Evolutionary conservation across 495 filamentous ascomycete genomes (phyloP).

Genomic region (Aspergillus bertholletiae): DNA sequence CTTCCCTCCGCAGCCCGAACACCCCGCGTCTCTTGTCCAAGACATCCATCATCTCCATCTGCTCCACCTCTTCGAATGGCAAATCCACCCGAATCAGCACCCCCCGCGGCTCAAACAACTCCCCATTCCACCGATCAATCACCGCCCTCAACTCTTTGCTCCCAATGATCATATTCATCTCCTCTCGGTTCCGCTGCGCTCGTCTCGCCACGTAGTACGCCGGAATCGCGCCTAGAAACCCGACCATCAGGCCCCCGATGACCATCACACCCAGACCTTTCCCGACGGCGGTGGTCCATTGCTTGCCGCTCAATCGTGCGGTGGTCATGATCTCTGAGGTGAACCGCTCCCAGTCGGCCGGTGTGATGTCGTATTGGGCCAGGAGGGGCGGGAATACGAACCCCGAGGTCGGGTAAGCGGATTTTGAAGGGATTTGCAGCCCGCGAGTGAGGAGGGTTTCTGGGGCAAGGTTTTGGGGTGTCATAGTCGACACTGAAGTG

Average conservation of each 20-base stretch:
- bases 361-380: conserved; percentile 14
- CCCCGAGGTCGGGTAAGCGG: conserved; percentile 24
- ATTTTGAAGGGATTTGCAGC: conserved; percentile 33
- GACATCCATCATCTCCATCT: conserved; percentile 26
- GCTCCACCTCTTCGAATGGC: conserved; percentile 25
- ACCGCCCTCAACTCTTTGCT: conserved; percentile 18
- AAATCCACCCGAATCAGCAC: conserved; percentile 37
- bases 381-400: conserved; percentile 32
- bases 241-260: conserved; percentile 32
- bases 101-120: conserved; percentile 27
- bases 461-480: conserved; percentile 4
- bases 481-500: neutral
- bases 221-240: conserved; percentile 29
- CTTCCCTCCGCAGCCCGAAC: neutral
- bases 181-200: conserved; percentile 20
- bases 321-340: conserved; percentile 26
- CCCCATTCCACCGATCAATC: conserved; percentile 32
- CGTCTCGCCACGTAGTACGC: conserved; percentile 22
- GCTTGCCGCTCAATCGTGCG: conserved; percentile 28
- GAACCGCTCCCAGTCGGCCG: conserved; percentile 28
- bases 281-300: conserved; percentile 34
- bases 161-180: conserved; percentile 23
- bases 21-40: too few relatives aligned
- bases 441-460: conserved; percentile 23
- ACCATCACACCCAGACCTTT: conserved; percentile 31